Evolutionary conservation across 148 eudicot genomes (phyloP).

Genomic region (Pouteria glomerata): DNA sequence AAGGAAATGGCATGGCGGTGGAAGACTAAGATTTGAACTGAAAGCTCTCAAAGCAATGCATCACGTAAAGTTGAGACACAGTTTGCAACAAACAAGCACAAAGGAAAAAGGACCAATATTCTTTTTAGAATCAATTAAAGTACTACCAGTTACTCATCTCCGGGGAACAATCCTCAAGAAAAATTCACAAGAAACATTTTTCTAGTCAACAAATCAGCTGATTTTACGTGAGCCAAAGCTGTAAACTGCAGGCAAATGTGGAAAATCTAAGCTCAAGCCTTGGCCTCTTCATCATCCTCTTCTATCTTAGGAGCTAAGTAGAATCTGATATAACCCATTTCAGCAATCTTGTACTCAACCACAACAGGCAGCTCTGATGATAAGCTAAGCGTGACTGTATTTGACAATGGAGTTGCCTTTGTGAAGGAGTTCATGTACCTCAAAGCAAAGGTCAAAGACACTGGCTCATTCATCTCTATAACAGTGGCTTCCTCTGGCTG

Average conservation of each 20-base stretch:
- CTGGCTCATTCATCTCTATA: constrained; percentile 47
- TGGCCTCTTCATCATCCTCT: not conserved
- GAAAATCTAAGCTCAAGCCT: not conserved
- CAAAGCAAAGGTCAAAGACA: constrained; percentile 56
- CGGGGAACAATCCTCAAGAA: not conserved
- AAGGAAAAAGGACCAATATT: too few species aligned
- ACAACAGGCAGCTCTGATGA: constrained; percentile 59
- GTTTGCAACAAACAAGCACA: too few species aligned
- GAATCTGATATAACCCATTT: constrained; percentile 66
- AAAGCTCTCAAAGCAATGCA: too few species aligned
- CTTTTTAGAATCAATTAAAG: too few species aligned
- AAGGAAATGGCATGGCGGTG: too few species aligned
- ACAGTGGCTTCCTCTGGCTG: constrained; percentile 62
- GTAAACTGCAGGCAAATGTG: not conserved
- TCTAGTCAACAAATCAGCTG: not conserved
- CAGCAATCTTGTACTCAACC: constrained; percentile 68
- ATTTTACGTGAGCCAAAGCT: not conserved
- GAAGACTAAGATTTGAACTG: too few species aligned
- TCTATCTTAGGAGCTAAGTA: constrained; percentile 75
- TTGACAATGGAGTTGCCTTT: constrained; percentile 56
- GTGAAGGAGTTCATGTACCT: constrained; percentile 62
- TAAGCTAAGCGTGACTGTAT: constrained; percentile 60
- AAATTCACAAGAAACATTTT: not conserved
- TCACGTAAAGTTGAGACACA: too few species aligned
- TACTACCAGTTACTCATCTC: not conserved